Percentiles rank a stretch among this genome's conserved stretches.
These are phyloP conservation scores for Takakia lepidozioides DNA, from an alignment of 225 moss, liverwort and hornwort genomes.

Conservation along the genomic window DNA sequence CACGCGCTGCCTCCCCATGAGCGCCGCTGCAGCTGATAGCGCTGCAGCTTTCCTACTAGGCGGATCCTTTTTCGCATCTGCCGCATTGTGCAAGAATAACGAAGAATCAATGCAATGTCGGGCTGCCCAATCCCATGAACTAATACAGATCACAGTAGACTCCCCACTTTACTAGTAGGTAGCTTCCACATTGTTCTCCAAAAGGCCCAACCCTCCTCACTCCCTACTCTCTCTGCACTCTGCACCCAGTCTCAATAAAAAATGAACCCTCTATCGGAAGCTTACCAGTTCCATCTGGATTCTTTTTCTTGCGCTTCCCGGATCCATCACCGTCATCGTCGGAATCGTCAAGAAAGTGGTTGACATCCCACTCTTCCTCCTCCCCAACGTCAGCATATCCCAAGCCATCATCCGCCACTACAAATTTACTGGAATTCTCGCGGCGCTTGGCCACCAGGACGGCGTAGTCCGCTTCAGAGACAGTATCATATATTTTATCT, in stretches of 20 bases:
- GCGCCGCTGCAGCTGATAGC: conserved; percentile 82
- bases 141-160: too few species aligned
- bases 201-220: too few species aligned
- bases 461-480: conserved; percentile 88
- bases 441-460: conserved; percentile 71
- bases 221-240: too few species aligned
- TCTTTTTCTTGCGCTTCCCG: conserved; percentile 44
- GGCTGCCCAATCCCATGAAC: too few species aligned
- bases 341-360: conserved; percentile 49
- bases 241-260: too few species aligned
- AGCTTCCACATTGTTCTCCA: too few species aligned
- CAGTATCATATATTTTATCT: conserved; percentile 74
- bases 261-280: too few species aligned
- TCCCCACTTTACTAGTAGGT: too few species aligned
- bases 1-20: conserved; percentile 78
- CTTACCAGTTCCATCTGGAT: conserved; percentile 20
- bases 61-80: conserved; percentile 56
- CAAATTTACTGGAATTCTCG: conserved; percentile 81
- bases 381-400: conserved; percentile 81
- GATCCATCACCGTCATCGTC: conserved; percentile 27
- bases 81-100: conserved; percentile 10
- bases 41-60: conserved; percentile 66
- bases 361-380: conserved; percentile 83
- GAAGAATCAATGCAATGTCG: conserved; percentile 1
- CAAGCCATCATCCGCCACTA: conserved; percentile 89